Conservation (phyloP, 179 eudicot genomes). For the Carnegiea gigantea region DNA sequence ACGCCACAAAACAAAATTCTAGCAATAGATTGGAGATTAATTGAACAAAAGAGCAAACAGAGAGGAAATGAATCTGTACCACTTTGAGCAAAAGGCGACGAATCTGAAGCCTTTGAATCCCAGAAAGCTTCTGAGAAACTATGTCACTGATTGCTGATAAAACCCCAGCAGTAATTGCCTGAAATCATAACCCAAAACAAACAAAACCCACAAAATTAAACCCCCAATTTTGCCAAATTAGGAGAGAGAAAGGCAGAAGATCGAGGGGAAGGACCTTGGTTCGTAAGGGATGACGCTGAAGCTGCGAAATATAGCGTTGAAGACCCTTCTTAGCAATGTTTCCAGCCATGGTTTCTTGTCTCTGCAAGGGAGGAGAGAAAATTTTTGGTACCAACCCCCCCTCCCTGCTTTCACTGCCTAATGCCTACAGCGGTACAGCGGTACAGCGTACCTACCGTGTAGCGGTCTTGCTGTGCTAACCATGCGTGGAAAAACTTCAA, state of each 20-base stretch:
- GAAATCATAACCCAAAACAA: constrained; percentile 18
- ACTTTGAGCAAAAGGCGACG: constrained; percentile 94
- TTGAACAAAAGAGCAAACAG: not conserved
- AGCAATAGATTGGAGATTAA: constrained; percentile 12
- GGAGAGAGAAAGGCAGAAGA: not conserved
- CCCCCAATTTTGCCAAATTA: constrained; percentile 5
- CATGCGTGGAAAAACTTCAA: not conserved
- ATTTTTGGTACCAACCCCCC: not conserved
- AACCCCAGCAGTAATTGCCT: constrained; percentile 88
- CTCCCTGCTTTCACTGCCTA: not conserved
- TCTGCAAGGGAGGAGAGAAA: not conserved
- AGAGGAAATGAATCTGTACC: constrained; percentile 38
- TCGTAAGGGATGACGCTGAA: constrained; percentile 86
- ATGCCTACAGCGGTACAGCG: too few relatives aligned
- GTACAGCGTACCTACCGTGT: not conserved
- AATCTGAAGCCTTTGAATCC: constrained; percentile 84
- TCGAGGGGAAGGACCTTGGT: constrained; percentile 56
- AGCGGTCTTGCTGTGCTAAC: too few relatives aligned
- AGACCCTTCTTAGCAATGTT: constrained; percentile 81
- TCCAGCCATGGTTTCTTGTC: constrained; percentile 39
- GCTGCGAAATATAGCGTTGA: constrained; percentile 71
- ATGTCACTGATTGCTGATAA: constrained; percentile 86
- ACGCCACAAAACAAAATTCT: not conserved
- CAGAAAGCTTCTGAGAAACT: constrained; percentile 91
- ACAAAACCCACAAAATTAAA: not conserved